These are phyloP conservation scores for Carex scoparia DNA, from an alignment of 176 grass and related monocot genomes.

Conservation along the genomic window DNA sequence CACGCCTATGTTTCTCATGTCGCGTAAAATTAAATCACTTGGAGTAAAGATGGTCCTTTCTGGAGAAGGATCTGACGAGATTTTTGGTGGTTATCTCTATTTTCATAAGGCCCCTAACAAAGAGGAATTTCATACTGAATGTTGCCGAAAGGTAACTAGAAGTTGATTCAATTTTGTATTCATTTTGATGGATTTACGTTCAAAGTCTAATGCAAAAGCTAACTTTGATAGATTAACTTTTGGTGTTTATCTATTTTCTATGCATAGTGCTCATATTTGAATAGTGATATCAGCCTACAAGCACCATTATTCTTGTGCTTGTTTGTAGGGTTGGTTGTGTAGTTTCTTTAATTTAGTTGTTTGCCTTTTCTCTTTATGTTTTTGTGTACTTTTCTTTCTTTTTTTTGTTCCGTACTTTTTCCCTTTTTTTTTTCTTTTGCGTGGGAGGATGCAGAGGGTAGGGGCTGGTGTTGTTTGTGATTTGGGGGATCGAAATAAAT, in stretches of 20 bases:
- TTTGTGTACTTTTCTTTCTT: neutral
- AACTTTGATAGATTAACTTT: neutral
- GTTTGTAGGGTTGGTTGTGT: neutral
- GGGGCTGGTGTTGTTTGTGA: neutral
- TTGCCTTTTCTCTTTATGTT: neutral
- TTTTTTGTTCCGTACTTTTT: neutral
- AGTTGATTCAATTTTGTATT: neutral
- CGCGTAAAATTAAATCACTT: conserved; percentile 95
- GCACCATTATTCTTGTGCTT: neutral
- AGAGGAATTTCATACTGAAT: conserved; percentile 92
- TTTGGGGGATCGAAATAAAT: neutral
- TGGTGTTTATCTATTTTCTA: neutral
- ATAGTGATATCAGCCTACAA: neutral
- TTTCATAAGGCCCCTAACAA: conserved; percentile 99
- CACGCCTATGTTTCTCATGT: conserved; percentile 98
- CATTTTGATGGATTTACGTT: neutral
- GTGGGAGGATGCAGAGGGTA: neutral
- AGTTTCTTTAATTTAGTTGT: neutral
- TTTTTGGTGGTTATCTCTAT: conserved; percentile 97
- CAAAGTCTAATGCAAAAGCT: neutral
- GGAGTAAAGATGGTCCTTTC: conserved; percentile 99
- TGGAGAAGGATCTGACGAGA: conserved; percentile 95
- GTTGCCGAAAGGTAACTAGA: conserved; percentile 73
- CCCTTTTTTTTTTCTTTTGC: neutral
- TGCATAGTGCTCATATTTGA: neutral